These are phyloP conservation scores for Metschnikowia rubicola DNA, from an alignment of 805 yeast species.

Conservation along the genomic window DNA sequence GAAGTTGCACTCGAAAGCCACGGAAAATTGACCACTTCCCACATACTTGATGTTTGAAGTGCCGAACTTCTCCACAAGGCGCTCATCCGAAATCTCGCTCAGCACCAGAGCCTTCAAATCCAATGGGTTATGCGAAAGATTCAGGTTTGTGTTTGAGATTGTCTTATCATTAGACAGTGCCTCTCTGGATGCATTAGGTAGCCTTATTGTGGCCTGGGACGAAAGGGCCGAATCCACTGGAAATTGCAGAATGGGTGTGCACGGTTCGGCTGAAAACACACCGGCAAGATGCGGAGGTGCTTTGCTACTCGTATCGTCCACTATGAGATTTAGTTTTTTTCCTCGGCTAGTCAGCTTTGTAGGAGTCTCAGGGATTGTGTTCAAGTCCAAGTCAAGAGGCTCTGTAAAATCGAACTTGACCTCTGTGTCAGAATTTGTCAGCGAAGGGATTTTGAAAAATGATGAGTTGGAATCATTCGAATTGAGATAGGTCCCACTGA, in stretches of 20 bases:
- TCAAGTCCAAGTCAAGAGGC: conserved; percentile 14
- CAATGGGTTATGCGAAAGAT: not conserved
- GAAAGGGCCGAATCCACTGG: conserved; percentile 20
- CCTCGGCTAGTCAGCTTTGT: conserved; percentile 26
- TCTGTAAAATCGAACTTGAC: conserved; percentile 21
- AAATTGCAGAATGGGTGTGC: conserved; percentile 19
- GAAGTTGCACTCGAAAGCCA: conserved; percentile 77
- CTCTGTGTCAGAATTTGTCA: conserved; percentile 15
- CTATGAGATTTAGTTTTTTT: conserved; percentile 6
- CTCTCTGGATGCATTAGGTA: conserved; percentile 10
- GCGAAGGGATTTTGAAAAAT: conserved; percentile 28
- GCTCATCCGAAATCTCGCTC: conserved; percentile 35
- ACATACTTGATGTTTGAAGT: conserved; percentile 57
- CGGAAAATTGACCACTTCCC: conserved; percentile 87
- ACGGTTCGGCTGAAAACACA: conserved; percentile 13
- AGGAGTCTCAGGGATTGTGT: conserved; percentile 36
- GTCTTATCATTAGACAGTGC: conserved; percentile 10
- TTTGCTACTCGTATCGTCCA: conserved; percentile 1
- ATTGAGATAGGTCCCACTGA: conserved; percentile 16
- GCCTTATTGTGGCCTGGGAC: conserved; percentile 21
- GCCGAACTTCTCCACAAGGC: conserved; percentile 49
- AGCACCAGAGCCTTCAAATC: not conserved
- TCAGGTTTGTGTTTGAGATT: conserved; percentile 6
- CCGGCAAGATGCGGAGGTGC: conserved; percentile 1
- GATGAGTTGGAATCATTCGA: conserved; percentile 33